Conservation (phyloP, 495 filamentous ascomycete genomes). For the Penicillium arizonense region DNA sequence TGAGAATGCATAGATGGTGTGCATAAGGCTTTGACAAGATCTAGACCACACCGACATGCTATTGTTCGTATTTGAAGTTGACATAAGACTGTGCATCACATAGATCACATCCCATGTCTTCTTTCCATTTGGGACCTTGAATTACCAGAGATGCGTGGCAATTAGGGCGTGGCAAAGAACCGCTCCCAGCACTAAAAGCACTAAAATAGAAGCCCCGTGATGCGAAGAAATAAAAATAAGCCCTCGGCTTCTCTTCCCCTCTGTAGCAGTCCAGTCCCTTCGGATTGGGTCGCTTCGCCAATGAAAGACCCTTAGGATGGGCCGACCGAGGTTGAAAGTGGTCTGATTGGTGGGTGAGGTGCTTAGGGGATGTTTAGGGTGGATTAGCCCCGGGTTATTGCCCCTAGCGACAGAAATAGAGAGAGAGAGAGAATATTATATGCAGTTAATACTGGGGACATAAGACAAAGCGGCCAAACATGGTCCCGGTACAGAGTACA, state of each 20-base stretch:
- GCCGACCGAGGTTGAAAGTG: not conserved
- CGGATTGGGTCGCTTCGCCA: not conserved
- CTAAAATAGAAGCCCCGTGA: conserved; percentile 11
- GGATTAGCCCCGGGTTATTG: conserved; percentile 7
- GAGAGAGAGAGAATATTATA: conserved; percentile 1
- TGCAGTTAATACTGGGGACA: too few species aligned
- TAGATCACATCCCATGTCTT: too few species aligned
- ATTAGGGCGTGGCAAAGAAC: not conserved
- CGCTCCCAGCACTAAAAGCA: too few species aligned
- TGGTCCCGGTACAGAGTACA: too few species aligned
- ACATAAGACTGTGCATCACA: too few species aligned
- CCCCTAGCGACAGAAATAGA: conserved; percentile 19
- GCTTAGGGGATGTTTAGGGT: too few species aligned
- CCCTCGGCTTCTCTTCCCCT: conserved; percentile 14
- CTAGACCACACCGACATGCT: too few species aligned
- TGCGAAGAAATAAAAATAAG: conserved; percentile 1
- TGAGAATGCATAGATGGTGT: too few species aligned
- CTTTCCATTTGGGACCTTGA: too few species aligned
- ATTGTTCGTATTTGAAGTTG: too few species aligned
- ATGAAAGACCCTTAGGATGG: not conserved
- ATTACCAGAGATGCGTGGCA: not conserved
- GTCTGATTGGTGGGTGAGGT: not conserved
- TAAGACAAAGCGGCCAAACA: too few species aligned
- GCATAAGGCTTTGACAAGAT: too few species aligned
- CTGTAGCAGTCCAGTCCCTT: not conserved